Evolutionary conservation across 2,329 filamentous ascomycete genomes (phyloP).

Genomic region (Pseudohalonectria lignicola): DNA sequence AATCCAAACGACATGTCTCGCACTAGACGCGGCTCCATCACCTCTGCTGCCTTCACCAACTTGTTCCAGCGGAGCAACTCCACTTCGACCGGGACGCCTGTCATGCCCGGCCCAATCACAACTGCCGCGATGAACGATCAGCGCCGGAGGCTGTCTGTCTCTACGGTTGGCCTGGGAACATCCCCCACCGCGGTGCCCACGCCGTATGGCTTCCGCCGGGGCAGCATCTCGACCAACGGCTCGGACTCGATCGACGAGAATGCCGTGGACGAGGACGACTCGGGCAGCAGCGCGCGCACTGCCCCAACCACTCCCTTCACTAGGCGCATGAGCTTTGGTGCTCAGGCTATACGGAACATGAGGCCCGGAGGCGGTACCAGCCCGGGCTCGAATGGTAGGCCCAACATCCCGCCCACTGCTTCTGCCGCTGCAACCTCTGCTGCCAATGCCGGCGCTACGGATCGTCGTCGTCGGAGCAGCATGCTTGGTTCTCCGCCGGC

Average conservation of each 20-base stretch:
- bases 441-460: background rate
- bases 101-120: constrained; percentile 31
- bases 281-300: constrained; percentile 37
- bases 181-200: constrained; percentile 43
- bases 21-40: constrained; percentile 45
- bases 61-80: constrained; percentile 49
- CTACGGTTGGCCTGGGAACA: constrained; percentile 60
- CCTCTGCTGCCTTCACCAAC: constrained; percentile 43
- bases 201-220: constrained; percentile 43
- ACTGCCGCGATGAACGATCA: constrained; percentile 39
- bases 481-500: constrained; percentile 13
- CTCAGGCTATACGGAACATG: constrained; percentile 63
- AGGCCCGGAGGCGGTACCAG: constrained; percentile 46
- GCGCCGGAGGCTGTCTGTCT: constrained; percentile 61
- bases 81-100: constrained; percentile 25
- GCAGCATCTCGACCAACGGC: constrained; percentile 58
- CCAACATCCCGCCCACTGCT: constrained; percentile 24
- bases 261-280: constrained; percentile 60
- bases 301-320: constrained; percentile 64
- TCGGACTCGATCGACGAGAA: constrained; percentile 60
- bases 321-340: constrained; percentile 83
- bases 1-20: constrained; percentile 19
- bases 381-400: constrained; percentile 53
- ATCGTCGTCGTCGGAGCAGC: constrained; percentile 14
- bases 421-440: constrained; percentile 16